Evolutionary conservation across 257 asterid species (phyloP).

Genomic region (Fraxinus excelsior): DNA sequence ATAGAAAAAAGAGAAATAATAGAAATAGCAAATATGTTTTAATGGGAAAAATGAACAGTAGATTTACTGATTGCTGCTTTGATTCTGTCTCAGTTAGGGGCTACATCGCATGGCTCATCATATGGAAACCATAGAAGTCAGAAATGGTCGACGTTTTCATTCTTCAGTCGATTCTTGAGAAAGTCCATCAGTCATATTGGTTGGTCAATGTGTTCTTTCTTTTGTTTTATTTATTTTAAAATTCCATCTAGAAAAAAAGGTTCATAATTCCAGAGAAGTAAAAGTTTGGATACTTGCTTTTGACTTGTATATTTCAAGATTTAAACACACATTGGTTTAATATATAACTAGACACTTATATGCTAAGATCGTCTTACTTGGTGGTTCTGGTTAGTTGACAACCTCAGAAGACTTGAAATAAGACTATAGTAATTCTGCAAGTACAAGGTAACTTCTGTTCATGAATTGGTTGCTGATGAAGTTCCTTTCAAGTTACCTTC

Average conservation of each 20-base stretch:
- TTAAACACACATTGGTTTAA: neutral
- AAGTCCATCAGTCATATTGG: conserved; percentile 27
- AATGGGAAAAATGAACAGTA: neutral
- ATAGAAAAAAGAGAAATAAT: no score
- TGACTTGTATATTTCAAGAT: neutral
- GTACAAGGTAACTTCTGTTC: neutral
- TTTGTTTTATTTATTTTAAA: neutral
- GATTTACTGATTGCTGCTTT: conserved; percentile 20
- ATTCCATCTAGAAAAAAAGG: neutral
- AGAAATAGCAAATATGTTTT: neutral
- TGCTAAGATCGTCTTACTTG: neutral
- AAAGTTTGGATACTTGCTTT: no score
- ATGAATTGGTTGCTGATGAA: neutral
- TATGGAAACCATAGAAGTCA: conserved; percentile 17
- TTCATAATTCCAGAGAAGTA: no score
- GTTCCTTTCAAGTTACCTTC: neutral
- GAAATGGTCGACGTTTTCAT: neutral
- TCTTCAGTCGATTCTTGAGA: conserved; percentile 17
- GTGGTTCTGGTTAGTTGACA: neutral
- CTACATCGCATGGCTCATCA: conserved; percentile 30
- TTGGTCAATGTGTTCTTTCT: conserved; percentile 6
- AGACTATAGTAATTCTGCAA: neutral
- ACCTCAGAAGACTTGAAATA: neutral
- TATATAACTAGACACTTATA: neutral
- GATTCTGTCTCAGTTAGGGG: conserved; percentile 37